Percentiles rank a stretch among this genome's conserved stretches.
Conservation (phyloP, 208 protist species). For the Leishmania lainsoni region DNA sequence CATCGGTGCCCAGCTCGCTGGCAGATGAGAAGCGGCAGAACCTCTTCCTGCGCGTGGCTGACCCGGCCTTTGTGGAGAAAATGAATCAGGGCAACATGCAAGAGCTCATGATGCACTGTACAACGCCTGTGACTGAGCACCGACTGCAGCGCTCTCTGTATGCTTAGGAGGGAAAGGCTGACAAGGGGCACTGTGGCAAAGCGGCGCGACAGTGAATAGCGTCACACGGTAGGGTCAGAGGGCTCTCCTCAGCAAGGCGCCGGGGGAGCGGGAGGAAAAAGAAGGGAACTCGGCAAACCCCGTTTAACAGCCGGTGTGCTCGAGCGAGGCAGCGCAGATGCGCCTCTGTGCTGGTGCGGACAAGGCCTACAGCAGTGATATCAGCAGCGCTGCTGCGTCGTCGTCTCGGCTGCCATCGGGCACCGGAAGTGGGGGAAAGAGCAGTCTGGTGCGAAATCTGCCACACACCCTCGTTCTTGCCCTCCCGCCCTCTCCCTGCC, state of each 20-base stretch:
- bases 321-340: not conserved
- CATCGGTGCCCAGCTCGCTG: constrained; percentile 81
- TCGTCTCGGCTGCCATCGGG: not conserved
- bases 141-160: not conserved
- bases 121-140: constrained; percentile 72
- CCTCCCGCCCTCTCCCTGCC: not conserved
- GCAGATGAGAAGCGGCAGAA: constrained; percentile 86
- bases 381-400: not conserved
- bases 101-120: constrained; percentile 78
- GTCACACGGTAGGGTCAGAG: not conserved
- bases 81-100: constrained; percentile 51
- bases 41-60: constrained; percentile 83
- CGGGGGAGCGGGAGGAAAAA: not conserved
- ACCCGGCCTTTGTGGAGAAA: constrained; percentile 41
- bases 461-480: not conserved
- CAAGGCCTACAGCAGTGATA: not conserved
- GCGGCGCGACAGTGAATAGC: not conserved
- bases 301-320: not conserved
- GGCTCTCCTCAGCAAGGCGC: not conserved
- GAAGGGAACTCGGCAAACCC: not conserved
- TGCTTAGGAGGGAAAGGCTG: not conserved
- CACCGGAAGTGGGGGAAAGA: not conserved
- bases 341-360: not conserved
- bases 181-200: not conserved
- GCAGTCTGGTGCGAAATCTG: not conserved